phyloP scores from a whole-genome alignment of 371 early-diverging fungal genomes.

The Chytridium lagenaria region DNA sequence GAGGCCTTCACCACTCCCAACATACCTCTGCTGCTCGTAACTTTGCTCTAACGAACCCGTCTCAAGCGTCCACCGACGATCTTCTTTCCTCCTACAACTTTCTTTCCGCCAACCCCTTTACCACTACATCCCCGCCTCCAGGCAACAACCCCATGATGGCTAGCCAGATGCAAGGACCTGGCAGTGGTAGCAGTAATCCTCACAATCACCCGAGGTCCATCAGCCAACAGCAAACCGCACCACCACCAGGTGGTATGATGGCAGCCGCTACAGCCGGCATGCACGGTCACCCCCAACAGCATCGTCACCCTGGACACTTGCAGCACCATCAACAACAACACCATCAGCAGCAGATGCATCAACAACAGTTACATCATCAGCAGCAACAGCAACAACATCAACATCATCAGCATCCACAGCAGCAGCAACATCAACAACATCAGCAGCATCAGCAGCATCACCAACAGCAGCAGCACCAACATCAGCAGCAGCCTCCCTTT shows the following conservation, averaged over 20 bases:
- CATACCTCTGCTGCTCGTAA: neutral
- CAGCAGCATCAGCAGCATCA: conserved; percentile 9
- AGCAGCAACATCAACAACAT: conserved; percentile 12
- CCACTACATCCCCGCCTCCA: neutral
- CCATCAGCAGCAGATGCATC: neutral
- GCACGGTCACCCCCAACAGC: conserved; percentile 8
- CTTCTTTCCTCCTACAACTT: conserved; percentile 15
- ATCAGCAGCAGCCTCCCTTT: conserved; percentile 40
- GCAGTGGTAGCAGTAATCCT: neutral
- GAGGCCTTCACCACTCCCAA: neutral
- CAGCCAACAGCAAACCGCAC: neutral
- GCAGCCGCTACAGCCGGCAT: neutral
- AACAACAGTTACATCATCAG: neutral
- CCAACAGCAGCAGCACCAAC: conserved; percentile 28
- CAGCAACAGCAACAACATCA: neutral
- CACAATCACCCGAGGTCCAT: no score
- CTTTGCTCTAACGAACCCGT: conserved; percentile 2
- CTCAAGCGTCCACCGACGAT: conserved; percentile 6
- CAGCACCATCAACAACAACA: conserved; percentile 11
- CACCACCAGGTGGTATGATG: neutral
- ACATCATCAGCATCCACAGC: conserved; percentile 9
- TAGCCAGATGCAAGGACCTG: neutral
- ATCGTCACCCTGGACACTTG: neutral
- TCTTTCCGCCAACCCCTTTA: conserved; percentile 13
- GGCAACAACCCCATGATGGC: no score